Evolutionary conservation across 1,284 basidiomycete species (phyloP), one percentile per base, ranked within the genome.

Genomic region (Schizophyllum amplum): DNA sequence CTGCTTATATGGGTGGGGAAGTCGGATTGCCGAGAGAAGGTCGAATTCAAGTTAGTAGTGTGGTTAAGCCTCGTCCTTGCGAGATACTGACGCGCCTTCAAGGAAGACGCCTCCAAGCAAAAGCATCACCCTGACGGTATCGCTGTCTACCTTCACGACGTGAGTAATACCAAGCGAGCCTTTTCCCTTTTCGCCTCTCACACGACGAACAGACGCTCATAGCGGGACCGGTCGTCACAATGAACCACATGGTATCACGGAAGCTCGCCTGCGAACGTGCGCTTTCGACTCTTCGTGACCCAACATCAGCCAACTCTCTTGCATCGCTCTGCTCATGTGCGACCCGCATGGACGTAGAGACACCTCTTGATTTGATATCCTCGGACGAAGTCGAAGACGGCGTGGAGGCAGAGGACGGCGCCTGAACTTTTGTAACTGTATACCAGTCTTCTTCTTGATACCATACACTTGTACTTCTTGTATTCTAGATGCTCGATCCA

Each of bases 1-100:
- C 68, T 92, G 53, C 74, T 82, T 68, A 72, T 84, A 48, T 91
- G 84, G 83, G 71, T 79, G 1, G 80, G 78, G 1, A 69, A 72
- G 51, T 64, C 70, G 17, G 84, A 85, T 0, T 92, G 90, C 56
- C 65, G 57, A n/a, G 63, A 65, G 50, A 51, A 62, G 4, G 58
- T 74, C 21, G 56, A 60, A 15, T 70, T 75, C 51, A 61, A 63
- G 75, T 77, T 59, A 55, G 72, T 64, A 42, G 13, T 25, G 9
- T 26, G 17, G 51, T 23, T 46, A n/a, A 7, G 49, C 47, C 50
- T 55, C 52, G 33, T 6, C 42, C 42, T 20, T 23, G 9, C 5
- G 15, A 21, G 20, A 46, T 46, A 22, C 48, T 50, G 13, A 50
- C 3, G 13, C 3, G 13, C 3, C 24, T 24, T 3, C 22, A 3